Conservation (phyloP, 2,329 filamentous ascomycete species). For the Pseudogymnoascus sp. region DNA sequence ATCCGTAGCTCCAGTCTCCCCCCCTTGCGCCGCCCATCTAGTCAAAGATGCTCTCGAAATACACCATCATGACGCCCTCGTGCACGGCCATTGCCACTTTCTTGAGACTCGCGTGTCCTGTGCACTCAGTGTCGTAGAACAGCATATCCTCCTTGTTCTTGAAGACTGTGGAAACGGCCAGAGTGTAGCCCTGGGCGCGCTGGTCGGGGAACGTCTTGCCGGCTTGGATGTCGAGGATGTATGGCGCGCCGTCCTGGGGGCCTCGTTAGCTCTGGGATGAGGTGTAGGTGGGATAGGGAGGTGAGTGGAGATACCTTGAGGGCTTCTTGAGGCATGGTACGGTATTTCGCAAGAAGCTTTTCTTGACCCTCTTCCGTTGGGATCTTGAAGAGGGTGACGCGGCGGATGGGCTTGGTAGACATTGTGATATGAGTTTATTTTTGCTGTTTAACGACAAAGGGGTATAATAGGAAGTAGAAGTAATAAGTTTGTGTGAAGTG, state of each 20-base stretch:
- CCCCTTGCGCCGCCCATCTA: background rate
- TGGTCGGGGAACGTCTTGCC: slow-evolving; percentile 39
- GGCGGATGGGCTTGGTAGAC: slow-evolving; percentile 31
- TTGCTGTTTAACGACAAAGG: background rate
- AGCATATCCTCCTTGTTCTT: slow-evolving; percentile 47
- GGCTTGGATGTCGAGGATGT: slow-evolving; percentile 42
- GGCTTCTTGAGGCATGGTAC: slow-evolving; percentile 30
- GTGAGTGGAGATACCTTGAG: slow-evolving; percentile 28
- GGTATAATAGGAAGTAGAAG: background rate
- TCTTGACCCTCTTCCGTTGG: slow-evolving; percentile 36
- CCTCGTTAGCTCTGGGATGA: background rate
- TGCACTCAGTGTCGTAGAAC: slow-evolving; percentile 48
- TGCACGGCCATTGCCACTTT: slow-evolving; percentile 14
- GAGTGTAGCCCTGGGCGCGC: slow-evolving; percentile 45
- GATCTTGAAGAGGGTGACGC: slow-evolving; percentile 46
- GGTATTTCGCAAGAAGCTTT: slow-evolving; percentile 33
- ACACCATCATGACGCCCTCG: slow-evolving; percentile 17
- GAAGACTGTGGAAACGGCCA: slow-evolving; percentile 45
- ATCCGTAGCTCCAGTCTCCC: background rate
- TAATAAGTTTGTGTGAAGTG: background rate
- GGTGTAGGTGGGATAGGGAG: background rate
- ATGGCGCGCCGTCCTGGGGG: slow-evolving; percentile 45
- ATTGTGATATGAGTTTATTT: slow-evolving; percentile 17
- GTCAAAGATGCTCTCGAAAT: slow-evolving; percentile 10
- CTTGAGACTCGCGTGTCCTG: slow-evolving; percentile 44